A percentile compares a stretch with the other conserved stretches of the same genome.
These are phyloP conservation scores for Ophiostoma sp. DNA, from an alignment of 2,329 filamentous ascomycete species.

Conservation along the genomic window DNA sequence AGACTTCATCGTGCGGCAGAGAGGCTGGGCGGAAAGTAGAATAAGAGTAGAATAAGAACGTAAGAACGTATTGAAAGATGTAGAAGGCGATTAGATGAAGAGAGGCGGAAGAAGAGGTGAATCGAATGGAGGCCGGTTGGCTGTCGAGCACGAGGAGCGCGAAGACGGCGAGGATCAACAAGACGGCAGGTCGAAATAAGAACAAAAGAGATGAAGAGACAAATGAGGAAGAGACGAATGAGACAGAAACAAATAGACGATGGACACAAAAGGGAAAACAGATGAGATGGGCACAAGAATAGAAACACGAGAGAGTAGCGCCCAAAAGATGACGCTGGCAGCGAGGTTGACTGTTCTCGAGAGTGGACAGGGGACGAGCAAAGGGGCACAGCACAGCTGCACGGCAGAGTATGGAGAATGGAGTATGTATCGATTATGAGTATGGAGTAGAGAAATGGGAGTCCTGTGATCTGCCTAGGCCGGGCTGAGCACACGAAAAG, in stretches of 20 bases:
- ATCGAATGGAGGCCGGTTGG: too few relatives aligned
- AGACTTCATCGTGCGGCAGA: constrained; percentile 28
- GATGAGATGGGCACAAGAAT: background rate
- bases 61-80: background rate
- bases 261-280: background rate
- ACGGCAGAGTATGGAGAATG: background rate
- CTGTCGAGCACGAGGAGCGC: background rate
- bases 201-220: background rate
- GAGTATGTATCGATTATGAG: background rate
- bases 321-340: background rate
- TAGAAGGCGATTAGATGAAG: background rate
- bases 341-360: constrained; percentile 7
- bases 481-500: background rate
- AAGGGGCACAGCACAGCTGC: constrained; percentile 2
- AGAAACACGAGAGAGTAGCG: background rate
- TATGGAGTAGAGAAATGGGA: background rate
- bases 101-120: background rate
- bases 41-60: too few relatives aligned
- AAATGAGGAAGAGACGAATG: background rate
- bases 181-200: background rate
- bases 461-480: background rate
- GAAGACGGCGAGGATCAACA: background rate
- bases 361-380: background rate
- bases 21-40: background rate
- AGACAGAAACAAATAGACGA: background rate